A percentile compares a stretch with the other conserved stretches of the same genome.
Evolutionary conservation across 129 eudicot genomes (phyloP).

Genomic region (Lonicera japonica): DNA sequence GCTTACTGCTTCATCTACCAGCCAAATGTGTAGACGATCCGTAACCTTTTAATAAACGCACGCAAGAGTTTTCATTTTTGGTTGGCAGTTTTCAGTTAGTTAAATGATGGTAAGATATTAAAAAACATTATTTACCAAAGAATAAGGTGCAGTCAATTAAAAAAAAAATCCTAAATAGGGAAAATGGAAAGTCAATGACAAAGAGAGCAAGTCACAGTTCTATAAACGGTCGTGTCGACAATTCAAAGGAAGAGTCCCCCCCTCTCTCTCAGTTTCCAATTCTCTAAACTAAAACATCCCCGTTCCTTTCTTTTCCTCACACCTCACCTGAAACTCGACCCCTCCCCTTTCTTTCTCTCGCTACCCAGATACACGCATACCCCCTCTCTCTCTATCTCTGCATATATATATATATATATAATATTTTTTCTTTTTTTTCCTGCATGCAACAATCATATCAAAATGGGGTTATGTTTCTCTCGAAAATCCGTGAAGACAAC

Average conservation of each 20-base stretch:
- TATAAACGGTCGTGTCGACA: no score
- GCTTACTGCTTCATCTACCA: no score
- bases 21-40: no score
- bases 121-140: no score
- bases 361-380: background rate
- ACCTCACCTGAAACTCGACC: background rate
- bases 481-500: slow-evolving; percentile 26
- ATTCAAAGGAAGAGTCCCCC: background rate
- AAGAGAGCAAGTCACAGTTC: background rate
- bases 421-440: background rate
- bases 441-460: background rate
- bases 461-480: slow-evolving; percentile 66
- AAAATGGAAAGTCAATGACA: no score
- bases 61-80: no score
- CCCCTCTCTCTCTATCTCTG: background rate
- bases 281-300: no score
- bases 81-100: no score
- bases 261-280: background rate
- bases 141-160: no score
- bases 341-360: background rate
- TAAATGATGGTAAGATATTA: no score
- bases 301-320: no score
- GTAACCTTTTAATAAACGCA: no score
- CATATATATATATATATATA: background rate
- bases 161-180: background rate